Percentiles rank a stretch among this genome's conserved stretches.
phyloP scores from a whole-genome alignment of 805 yeast species.

The Saturnispora dispora region DNA sequence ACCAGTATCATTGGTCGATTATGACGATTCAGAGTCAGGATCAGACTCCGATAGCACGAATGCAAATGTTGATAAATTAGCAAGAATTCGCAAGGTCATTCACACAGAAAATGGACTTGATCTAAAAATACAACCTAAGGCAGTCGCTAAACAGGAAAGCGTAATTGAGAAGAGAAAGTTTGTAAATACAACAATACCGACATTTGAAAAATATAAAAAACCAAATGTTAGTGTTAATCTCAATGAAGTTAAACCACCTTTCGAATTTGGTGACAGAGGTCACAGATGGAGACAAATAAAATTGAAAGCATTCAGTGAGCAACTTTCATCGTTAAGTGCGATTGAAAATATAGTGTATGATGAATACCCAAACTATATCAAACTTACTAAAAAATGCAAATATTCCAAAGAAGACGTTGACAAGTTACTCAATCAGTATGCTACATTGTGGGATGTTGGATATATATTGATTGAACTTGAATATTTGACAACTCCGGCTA shows the following conservation, averaged over 20 bases:
- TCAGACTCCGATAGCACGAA: neutral
- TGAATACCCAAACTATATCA: conserved; percentile 16
- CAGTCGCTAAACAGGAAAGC: neutral
- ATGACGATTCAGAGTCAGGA: neutral
- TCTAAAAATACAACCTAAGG: conserved; percentile 4
- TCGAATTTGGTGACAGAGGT: conserved; percentile 31
- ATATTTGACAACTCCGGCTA: neutral
- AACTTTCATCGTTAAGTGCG: neutral
- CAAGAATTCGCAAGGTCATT: conserved; percentile 5
- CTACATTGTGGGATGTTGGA: conserved; percentile 14
- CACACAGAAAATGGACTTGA: conserved; percentile 11
- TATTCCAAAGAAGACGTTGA: conserved; percentile 19
- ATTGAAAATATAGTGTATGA: conserved; percentile 1
- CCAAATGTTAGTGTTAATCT: too few species aligned
- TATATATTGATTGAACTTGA: conserved; percentile 1
- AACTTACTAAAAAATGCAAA: neutral
- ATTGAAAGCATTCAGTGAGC: conserved; percentile 16
- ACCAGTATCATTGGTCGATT: neutral
- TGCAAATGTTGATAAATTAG: neutral
- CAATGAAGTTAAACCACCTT: conserved; percentile 10
- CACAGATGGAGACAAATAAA: conserved; percentile 33
- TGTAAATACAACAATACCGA: neutral
- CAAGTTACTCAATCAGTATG: conserved; percentile 3
- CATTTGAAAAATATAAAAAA: neutral
- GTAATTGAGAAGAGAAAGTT: neutral